Base-by-base conservation (phyloP, 2,329 filamentous ascomycete genomes). In the Aureobasidium sp. region DNA sequence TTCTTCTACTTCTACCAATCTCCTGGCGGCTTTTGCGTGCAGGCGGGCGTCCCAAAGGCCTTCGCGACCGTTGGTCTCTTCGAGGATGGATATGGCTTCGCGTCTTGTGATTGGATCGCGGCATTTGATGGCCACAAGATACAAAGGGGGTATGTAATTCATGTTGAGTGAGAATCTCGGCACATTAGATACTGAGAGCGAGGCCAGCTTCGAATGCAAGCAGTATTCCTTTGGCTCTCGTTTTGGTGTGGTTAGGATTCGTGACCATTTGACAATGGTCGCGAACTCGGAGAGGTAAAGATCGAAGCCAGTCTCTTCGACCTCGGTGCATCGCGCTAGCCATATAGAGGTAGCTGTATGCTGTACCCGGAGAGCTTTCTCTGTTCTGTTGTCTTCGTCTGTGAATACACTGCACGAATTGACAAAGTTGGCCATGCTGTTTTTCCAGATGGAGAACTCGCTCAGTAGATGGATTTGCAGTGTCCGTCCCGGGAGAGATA, bases 1-100 rank as follows among this genome's bases (percentile, higher is more conserved):
- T 39, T 67, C 31, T 53, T 72, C 68, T n/a, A 73, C 62, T 48
- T 74, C 67, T 9, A 66, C 63, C 8, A 74, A 63, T 7, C 71
- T 67, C 6, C 73, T 66, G 7, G 71, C 66, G 4, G 75, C 64
- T 29, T 60, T 64, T 9, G 66, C 68, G 15, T 64, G 63, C 9
- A 63, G 40, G 0, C 52, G 52, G 1, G 63, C 62, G 22, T 67
- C 65, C 65, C 65, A 68, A 1, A 68, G 60, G 1, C 66, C 67
- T 31, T 70, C 68, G 22, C 67, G 62, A 1, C 65, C 57, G 4
- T 62, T 57, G 1, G 48, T 61, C 9, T 50, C 54, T 35, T 64
- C 59, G 17, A 70, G 61, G 1, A 69, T 47, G 1, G 62, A 63
- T 42, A 70, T 67, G 0, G 68, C 68, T 40, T 64, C 61, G 9